Evolutionary conservation across 768 basidiomycete genomes (phyloP).

Genomic region (Kondoa malvinella): DNA sequence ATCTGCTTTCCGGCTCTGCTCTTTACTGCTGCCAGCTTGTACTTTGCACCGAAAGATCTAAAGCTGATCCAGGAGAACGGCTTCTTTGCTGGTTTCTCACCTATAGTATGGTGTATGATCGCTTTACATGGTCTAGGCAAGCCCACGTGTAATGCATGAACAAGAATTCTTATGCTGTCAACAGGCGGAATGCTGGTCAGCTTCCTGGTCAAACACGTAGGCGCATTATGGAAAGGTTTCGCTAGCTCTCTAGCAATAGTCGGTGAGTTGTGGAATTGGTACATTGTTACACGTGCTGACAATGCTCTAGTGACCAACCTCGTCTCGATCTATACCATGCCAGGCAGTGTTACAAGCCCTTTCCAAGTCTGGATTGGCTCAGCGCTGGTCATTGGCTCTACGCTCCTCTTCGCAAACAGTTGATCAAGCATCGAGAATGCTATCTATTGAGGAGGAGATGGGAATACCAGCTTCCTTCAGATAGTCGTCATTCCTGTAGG

Average conservation of each 20-base stretch:
- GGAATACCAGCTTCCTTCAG: conserved; percentile 29
- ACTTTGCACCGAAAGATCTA: not conserved
- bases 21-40: not conserved
- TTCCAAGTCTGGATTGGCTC: not conserved
- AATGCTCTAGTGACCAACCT: not conserved
- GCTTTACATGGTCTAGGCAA: not conserved
- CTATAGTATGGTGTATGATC: not conserved
- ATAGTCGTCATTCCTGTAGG: conserved; percentile 18
- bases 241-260: not conserved
- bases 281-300: not conserved
- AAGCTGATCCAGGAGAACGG: not conserved
- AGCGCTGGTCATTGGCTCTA: not conserved
- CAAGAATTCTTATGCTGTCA: not conserved
- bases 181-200: not conserved
- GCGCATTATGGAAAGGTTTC: not conserved
- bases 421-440: conserved; percentile 3
- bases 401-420: not conserved
- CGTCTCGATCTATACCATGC: not conserved
- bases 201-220: not conserved
- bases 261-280: not conserved
- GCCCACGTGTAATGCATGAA: not conserved
- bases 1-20: not conserved
- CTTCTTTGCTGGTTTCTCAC: not conserved
- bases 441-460: conserved; percentile 20
- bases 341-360: not conserved